Percentiles rank a stretch among this genome's conserved stretches.
These are phyloP conservation scores for Rhizoctonia solani DNA, from an alignment of 1,284 basidiomycete genomes.

Conservation along the genomic window DNA sequence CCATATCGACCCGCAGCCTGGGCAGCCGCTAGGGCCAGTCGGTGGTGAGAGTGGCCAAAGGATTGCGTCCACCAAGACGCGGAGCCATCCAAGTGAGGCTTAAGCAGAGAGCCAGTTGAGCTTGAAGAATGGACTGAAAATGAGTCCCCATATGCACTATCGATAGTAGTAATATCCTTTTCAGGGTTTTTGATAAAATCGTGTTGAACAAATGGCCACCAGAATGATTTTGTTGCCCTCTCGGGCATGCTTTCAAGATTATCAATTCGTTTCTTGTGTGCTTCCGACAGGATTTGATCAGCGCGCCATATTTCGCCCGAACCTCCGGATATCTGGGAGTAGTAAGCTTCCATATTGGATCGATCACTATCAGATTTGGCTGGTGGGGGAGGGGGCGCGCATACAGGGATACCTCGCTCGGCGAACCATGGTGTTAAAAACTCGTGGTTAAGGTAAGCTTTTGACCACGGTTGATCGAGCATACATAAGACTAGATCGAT, in stretches of 20 bases:
- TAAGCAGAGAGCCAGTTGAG: conserved; percentile 53
- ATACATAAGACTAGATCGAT: conserved; percentile 76
- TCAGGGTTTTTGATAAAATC: conserved; percentile 63
- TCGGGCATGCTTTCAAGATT: conserved; percentile 78
- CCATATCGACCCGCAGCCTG: conserved; percentile 91
- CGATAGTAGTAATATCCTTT: conserved; percentile 84
- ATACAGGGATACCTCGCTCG: conserved; percentile 59
- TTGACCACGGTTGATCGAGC: conserved; percentile 58
- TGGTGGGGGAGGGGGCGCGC: conserved; percentile 65
- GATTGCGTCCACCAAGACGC: conserved; percentile 99
- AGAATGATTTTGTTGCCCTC: conserved; percentile 77
- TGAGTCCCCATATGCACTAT: conserved; percentile 87
- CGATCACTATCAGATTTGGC: conserved; percentile 58
- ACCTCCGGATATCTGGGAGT: conserved; percentile 49
- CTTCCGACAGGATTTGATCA: conserved; percentile 64
- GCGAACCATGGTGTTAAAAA: conserved; percentile 82
- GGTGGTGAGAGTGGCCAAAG: conserved; percentile 80
- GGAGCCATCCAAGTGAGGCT: conserved; percentile 84
- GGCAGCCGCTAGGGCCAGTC: conserved; percentile 84
- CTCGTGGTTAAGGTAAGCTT: conserved; percentile 84
- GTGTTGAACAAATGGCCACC: conserved; percentile 99
- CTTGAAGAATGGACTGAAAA: conserved; percentile 66
- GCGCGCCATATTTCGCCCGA: conserved; percentile 42
- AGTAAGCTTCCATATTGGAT: conserved; percentile 69
- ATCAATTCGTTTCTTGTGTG: conserved; percentile 65